Base-by-base conservation (phyloP, 345 rosid genomes). In the Acer saccharum region DNA sequence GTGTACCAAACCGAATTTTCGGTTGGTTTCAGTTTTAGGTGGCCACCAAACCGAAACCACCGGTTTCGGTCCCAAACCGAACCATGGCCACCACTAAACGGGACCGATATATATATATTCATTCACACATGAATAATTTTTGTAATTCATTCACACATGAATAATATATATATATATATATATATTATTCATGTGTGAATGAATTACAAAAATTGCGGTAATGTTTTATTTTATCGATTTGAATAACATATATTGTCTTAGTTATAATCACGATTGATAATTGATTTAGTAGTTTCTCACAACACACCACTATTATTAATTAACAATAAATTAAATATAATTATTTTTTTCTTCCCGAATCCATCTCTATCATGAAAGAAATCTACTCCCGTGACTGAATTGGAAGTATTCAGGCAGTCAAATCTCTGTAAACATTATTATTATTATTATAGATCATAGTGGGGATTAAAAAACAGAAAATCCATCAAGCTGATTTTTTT, bases 331-430 rank as follows among this genome's bases (percentile, higher is more conserved):
- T 35, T 35, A 35, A 35, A 35, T 35, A 35, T 35, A 35, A 35
- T 35, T 35, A 4, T 4, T 35, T 35, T 35, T 58, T 17, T n/a
- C 6, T 4, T 35, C 0, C 2, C 7, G 13, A 6, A 58, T 13
- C 20, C 10, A 10, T 60, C 27, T 60, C 12, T 52, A 70, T 50
- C 39, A 52, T 17, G 21, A 70, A 57, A 71, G 7, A 65, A 75
- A 75, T 75, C 78, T 50, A 18, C 13, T 73, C 71, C 71, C 78
- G 48, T 65, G 71, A 75, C 52, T 7, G 1, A 20, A 65, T 52
- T 46, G 57, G 60, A 60, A 68, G 16, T 62, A 62, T 63, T 44
- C 25, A 54, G 46, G 70, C 62, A 27, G 69, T 27, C 69, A 63
- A 74, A 63, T 62, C 58, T 74, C 60, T 25, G 25, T 46, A 29